phyloP scores from a whole-genome alignment of 1,284 basidiomycete genomes.

The Macrocystidia cucumis region DNA sequence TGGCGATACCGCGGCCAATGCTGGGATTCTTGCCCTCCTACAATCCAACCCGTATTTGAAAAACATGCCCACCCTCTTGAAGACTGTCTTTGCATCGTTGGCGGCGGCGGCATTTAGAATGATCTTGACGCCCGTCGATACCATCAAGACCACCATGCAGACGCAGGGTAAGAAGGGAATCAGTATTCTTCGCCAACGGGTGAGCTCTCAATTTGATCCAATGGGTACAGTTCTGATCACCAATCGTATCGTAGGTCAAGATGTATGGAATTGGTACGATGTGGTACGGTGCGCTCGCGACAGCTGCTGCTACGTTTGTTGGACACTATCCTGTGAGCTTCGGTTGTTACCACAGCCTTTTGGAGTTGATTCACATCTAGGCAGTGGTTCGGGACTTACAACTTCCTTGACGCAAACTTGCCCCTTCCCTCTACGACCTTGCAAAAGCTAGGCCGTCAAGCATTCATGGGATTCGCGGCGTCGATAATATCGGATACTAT shows the following conservation, averaged over 20 bases:
- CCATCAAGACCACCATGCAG: constrained; percentile 88
- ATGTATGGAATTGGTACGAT: constrained; percentile 69
- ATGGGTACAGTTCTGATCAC: not conserved
- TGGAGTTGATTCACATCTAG: not conserved
- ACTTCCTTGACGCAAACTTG: constrained; percentile 61
- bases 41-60: constrained; percentile 63
- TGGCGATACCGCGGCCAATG: constrained; percentile 85
- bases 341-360: not conserved
- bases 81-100: constrained; percentile 66
- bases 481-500: constrained; percentile 77
- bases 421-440: constrained; percentile 47
- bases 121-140: constrained; percentile 83
- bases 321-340: constrained; percentile 69
- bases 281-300: constrained; percentile 86
- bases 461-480: constrained; percentile 82
- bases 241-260: constrained; percentile 46
- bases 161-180: constrained; percentile 73
- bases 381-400: constrained; percentile 80
- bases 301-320: constrained; percentile 88
- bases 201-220: constrained; percentile 19
- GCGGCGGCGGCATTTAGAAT: constrained; percentile 77
- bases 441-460: constrained; percentile 65
- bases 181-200: constrained; percentile 56
- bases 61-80: constrained; percentile 49
- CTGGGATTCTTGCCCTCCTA: constrained; percentile 70